Conservation (phyloP, 164 flowering plant species). For the Nymphaea colorata region DNA sequence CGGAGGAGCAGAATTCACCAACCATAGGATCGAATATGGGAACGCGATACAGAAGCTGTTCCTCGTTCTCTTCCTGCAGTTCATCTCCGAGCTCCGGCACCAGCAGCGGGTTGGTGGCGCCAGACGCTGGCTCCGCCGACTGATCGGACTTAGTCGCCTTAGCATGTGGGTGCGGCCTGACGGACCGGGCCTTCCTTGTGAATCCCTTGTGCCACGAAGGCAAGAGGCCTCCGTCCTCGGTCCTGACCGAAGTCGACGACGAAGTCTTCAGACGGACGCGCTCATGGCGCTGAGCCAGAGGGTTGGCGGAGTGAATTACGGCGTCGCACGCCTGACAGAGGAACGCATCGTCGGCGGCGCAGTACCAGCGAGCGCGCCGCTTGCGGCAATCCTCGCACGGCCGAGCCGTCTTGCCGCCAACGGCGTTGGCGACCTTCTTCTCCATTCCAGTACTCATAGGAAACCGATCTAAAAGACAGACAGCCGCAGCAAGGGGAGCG, state of each 20-base stretch:
- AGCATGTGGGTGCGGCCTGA: constrained; percentile 28
- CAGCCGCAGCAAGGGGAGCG: too few relatives aligned
- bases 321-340: constrained; percentile 72
- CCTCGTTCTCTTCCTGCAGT: constrained; percentile 35
- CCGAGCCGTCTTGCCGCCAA: constrained; percentile 67
- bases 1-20: constrained; percentile 29
- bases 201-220: constrained; percentile 62
- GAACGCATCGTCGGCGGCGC: constrained; percentile 89
- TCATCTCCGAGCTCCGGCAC: constrained; percentile 48
- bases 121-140: not conserved
- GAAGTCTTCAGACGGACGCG: constrained; percentile 64
- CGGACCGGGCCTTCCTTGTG: constrained; percentile 62
- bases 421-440: constrained; percentile 41
- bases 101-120: constrained; percentile 15
- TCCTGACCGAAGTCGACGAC: constrained; percentile 12
- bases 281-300: constrained; percentile 63
- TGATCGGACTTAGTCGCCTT: not conserved
- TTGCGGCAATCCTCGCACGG: constrained; percentile 65
- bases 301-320: constrained; percentile 75
- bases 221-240: not conserved
- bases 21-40: constrained; percentile 55
- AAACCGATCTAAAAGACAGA: not conserved
- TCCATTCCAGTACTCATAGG: not conserved
- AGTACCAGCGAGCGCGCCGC: constrained; percentile 77
- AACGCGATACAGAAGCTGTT: constrained; percentile 70